These are phyloP conservation scores for Teratosphaeriaceae sp. DNA, from an alignment of 2,329 filamentous ascomycete species.

Conservation along the genomic window DNA sequence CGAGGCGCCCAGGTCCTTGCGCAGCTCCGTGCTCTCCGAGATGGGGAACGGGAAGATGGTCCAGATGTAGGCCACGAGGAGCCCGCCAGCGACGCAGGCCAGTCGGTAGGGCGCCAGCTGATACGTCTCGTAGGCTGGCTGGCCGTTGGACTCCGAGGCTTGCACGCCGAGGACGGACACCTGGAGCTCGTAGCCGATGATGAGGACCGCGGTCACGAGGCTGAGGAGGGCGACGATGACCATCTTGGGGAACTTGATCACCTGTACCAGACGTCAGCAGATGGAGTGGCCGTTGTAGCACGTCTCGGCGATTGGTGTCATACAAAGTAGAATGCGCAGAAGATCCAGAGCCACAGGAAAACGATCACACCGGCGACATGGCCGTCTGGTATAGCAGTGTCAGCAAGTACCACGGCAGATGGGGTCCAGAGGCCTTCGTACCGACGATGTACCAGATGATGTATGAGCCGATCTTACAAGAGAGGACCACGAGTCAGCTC, in stretches of 20 bases:
- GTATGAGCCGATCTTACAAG: slow-evolving; percentile 48
- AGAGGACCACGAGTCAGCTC: too few species aligned
- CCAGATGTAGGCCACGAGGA: slow-evolving; percentile 42
- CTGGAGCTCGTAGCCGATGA: slow-evolving; percentile 55
- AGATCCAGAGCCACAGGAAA: slow-evolving; percentile 58
- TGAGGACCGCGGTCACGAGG: slow-evolving; percentile 48
- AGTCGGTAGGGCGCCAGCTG: slow-evolving; percentile 64
- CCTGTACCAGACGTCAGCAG: too few species aligned
- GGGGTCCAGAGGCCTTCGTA: too few species aligned
- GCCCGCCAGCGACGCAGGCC: slow-evolving; percentile 59
- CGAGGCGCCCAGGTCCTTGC: slow-evolving; percentile 60
- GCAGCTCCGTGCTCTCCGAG: slow-evolving; percentile 66
- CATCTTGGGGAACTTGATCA: slow-evolving; percentile 61
- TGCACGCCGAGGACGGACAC: slow-evolving; percentile 57
- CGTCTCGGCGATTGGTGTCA: too few species aligned
- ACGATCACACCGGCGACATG: slow-evolving; percentile 59
- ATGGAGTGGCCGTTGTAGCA: slow-evolving; percentile 56
- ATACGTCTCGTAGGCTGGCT: slow-evolving; percentile 63
- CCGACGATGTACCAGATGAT: slow-evolving; percentile 74
- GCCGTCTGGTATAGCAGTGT: slow-evolving; percentile 32
- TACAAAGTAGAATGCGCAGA: slow-evolving; percentile 59
- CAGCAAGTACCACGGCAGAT: slow-evolving; percentile 50
- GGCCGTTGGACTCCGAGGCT: slow-evolving; percentile 53
- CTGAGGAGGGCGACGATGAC: slow-evolving; percentile 56
- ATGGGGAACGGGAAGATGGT: slow-evolving; percentile 27